These are phyloP conservation scores for Ramalina intermedia DNA, from an alignment of 495 filamentous ascomycete species.

Conservation along the genomic window DNA sequence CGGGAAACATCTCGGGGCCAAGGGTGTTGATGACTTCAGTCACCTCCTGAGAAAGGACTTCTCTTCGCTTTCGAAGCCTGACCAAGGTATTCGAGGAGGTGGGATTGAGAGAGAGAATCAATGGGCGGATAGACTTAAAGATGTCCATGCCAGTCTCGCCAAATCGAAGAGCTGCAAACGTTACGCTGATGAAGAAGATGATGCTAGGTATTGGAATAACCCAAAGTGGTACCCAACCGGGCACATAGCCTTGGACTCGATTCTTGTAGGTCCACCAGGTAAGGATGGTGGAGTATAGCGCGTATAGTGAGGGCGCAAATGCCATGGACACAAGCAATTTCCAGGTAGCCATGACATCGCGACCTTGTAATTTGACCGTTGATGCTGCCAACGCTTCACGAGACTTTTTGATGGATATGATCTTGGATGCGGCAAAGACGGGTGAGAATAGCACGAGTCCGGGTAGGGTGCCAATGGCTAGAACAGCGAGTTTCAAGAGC, in stretches of 20 bases:
- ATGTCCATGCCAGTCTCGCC: conserved; percentile 98
- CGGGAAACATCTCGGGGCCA: conserved; percentile 90
- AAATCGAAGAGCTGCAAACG: conserved; percentile 86
- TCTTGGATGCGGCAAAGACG: conserved; percentile 78
- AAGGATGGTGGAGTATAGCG: conserved; percentile 58
- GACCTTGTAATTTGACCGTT: conserved; percentile 83
- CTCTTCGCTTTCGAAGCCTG: conserved; percentile 59
- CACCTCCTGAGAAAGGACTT: conserved; percentile 62
- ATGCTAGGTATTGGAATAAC: conserved; percentile 55
- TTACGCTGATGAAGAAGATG: conserved; percentile 74
- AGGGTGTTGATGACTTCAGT: conserved; percentile 88
- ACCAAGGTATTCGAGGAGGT: conserved; percentile 70
- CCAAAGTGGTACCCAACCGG: conserved; percentile 69
- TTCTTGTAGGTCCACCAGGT: conserved; percentile 69
- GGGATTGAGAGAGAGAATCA: conserved; percentile 79
- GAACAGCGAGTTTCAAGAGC: conserved; percentile 53
- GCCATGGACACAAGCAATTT: conserved; percentile 87
- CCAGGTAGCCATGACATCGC: conserved; percentile 97
- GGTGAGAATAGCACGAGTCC: conserved; percentile 79
- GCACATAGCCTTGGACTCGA: conserved; percentile 63
- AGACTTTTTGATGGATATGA: conserved; percentile 83
- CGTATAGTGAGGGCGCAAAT: conserved; percentile 76
- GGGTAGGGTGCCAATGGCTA: conserved; percentile 72
- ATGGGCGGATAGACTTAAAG: conserved; percentile 78
- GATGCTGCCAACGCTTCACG: conserved; percentile 81